Percentiles rank a stretch among this genome's conserved stretches.
Evolutionary conservation across 805 yeast genomes (phyloP).

Genomic region (Saccharomyces kudriavzevii): DNA sequence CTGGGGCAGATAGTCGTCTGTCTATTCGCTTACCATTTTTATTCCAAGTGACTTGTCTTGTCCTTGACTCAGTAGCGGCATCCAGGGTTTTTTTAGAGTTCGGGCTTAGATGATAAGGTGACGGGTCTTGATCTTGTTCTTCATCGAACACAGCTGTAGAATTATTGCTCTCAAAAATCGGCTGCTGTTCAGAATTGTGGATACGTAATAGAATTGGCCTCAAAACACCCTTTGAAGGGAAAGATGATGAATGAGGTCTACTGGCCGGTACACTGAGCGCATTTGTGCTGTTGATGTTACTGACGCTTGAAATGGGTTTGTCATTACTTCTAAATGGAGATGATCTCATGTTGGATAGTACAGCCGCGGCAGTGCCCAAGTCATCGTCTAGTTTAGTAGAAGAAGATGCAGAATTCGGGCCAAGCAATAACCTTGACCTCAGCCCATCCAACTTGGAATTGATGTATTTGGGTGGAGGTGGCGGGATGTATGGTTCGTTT

Average conservation of each 20-base stretch:
- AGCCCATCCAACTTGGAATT: constrained; percentile 29
- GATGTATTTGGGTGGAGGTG: constrained; percentile 25
- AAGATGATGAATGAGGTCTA: constrained; percentile 26
- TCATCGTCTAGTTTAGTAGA: constrained; percentile 14
- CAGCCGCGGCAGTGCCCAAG: constrained; percentile 29
- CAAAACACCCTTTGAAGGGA: constrained; percentile 11
- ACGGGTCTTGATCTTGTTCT: background rate
- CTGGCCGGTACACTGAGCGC: constrained; percentile 2
- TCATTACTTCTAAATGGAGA: constrained; percentile 25
- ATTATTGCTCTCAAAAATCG: background rate
- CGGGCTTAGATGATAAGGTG: background rate
- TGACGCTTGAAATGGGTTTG: constrained; percentile 3
- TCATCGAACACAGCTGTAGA: background rate
- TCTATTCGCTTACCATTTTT: constrained; percentile 28
- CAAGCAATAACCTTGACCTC: constrained; percentile 22
- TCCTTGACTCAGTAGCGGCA: background rate
- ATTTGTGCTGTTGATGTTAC: background rate
- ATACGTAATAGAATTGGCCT: constrained; percentile 22
- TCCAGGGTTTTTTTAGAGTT: background rate
- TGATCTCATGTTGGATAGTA: constrained; percentile 29
- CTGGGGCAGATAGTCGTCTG: constrained; percentile 15
- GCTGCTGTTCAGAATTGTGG: constrained; percentile 12
- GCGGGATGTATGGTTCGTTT: constrained; percentile 13
- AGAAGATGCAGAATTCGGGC: constrained; percentile 10
- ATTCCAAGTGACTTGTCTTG: constrained; percentile 28